A percentile compares a stretch with the other conserved stretches of the same genome.
Evolutionary conservation across 495 filamentous ascomycete species (phyloP).

Genomic region (Hyaloscypha bicolor): DNA sequence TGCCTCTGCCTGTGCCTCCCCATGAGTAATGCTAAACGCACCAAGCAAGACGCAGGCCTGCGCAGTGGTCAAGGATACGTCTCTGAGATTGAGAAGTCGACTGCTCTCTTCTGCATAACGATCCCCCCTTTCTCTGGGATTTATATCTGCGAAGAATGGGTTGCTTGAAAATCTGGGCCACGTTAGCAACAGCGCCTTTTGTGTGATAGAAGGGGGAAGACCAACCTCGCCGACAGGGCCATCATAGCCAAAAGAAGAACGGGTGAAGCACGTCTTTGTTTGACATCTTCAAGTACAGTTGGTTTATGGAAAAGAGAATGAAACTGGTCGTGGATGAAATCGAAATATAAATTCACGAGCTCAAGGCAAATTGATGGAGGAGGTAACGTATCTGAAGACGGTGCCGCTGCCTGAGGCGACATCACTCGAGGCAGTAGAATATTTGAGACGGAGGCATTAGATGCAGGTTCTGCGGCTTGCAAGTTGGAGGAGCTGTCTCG

Average conservation of each 20-base stretch:
- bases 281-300: conserved; percentile 35
- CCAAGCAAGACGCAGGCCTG: conserved; percentile 44
- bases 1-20: conserved; percentile 27
- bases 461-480: neutral
- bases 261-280: conserved; percentile 22
- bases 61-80: conserved; percentile 39
- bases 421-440: neutral
- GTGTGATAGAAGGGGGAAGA: neutral
- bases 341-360: conserved; percentile 42
- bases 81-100: conserved; percentile 35
- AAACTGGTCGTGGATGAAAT: conserved; percentile 45
- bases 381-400: conserved; percentile 14
- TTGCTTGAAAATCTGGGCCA: conserved; percentile 33
- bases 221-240: conserved; percentile 36
- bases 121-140: conserved; percentile 33
- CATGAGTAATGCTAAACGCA: conserved; percentile 30
- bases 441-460: neutral
- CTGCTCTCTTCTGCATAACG: conserved; percentile 32
- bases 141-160: conserved; percentile 28
- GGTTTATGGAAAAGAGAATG: conserved; percentile 44
- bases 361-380: conserved; percentile 32
- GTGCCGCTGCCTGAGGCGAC: neutral
- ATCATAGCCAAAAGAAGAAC: conserved; percentile 38
- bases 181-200: neutral
- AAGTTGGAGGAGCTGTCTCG: conserved; percentile 14